Percentiles rank a stretch among this genome's conserved stretches.
These are phyloP conservation scores for Ceratocystis lukuohia DNA, from an alignment of 2,329 filamentous ascomycete genomes.

Conservation along the genomic window DNA sequence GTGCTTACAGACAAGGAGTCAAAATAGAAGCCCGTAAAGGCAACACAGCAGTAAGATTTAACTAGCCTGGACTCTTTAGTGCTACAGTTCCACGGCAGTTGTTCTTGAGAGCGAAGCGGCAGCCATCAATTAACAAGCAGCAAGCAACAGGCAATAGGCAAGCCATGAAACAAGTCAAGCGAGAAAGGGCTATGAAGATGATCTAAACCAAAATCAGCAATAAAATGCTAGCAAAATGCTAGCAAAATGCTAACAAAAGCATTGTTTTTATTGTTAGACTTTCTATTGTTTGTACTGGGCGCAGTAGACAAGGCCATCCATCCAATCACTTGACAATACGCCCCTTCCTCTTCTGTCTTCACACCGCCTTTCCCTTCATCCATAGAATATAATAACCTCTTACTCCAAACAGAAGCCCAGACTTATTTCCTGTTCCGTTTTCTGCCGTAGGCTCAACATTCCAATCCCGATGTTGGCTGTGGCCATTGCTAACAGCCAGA, in stretches of 20 bases:
- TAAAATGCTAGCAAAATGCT: no score
- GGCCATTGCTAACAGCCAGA: not conserved
- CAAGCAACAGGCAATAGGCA: not conserved
- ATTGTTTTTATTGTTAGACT: not conserved
- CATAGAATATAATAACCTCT: no score
- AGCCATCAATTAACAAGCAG: not conserved
- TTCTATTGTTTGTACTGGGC: no score
- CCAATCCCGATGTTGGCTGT: not conserved
- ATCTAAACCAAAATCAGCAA: not conserved
- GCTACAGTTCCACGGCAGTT: no score
- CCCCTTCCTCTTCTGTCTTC: not conserved
- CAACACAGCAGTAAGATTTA: not conserved
- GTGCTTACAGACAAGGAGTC: not conserved
- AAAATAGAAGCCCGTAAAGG: not conserved
- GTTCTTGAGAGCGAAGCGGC: no score
- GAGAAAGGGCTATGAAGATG: not conserved
- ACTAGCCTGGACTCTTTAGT: not conserved
- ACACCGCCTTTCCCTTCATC: slow-evolving; percentile 1
- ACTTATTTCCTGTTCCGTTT: not conserved
- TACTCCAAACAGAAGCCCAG: not conserved
- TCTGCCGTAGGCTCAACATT: not conserved
- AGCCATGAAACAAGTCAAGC: not conserved
- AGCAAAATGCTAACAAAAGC: not conserved
- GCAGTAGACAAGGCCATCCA: not conserved
- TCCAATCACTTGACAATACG: not conserved